A percentile compares a stretch with the other conserved stretches of the same genome.
phyloP scores from a whole-genome alignment of 2,329 filamentous ascomycete genomes.

The Pseudogymnoascus verrucosus region DNA sequence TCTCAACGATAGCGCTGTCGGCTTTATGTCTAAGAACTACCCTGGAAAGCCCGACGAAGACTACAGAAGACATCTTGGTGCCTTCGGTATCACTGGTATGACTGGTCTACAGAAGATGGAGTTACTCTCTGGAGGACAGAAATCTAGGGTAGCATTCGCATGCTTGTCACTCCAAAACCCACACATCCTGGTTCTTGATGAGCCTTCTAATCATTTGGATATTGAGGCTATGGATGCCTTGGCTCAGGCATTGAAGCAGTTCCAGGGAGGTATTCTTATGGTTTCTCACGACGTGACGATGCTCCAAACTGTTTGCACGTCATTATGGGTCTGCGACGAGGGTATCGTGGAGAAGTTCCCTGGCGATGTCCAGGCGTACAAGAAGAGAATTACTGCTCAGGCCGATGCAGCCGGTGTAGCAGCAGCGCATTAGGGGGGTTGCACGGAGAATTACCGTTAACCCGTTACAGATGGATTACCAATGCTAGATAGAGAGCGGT shows the following conservation, averaged over 20 bases:
- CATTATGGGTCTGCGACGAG: slow-evolving; percentile 91
- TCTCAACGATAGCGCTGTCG: slow-evolving; percentile 78
- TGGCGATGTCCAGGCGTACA: slow-evolving; percentile 92
- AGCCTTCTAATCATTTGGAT: slow-evolving; percentile 97
- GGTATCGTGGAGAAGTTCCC: slow-evolving; percentile 94
- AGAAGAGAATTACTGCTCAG: slow-evolving; percentile 89
- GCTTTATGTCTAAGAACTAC: slow-evolving; percentile 91
- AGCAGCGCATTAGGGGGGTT: slow-evolving; percentile 44
- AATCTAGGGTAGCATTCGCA: slow-evolving; percentile 97
- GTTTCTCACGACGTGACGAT: slow-evolving; percentile 99
- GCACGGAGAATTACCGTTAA: not conserved
- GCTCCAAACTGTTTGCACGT: slow-evolving; percentile 91
- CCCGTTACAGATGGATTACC: not conserved
- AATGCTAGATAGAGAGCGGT: not conserved
- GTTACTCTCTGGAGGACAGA: slow-evolving; percentile 90
- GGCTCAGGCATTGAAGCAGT: slow-evolving; percentile 71
- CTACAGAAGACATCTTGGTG: slow-evolving; percentile 89
- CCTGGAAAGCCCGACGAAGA: slow-evolving; percentile 92
- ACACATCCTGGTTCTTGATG: slow-evolving; percentile 95
- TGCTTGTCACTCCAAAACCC: slow-evolving; percentile 89
- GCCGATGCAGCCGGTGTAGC: slow-evolving; percentile 84
- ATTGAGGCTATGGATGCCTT: slow-evolving; percentile 99
- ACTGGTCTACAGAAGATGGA: slow-evolving; percentile 96
- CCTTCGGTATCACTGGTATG: slow-evolving; percentile 84
- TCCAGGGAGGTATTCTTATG: slow-evolving; percentile 94